Base-by-base conservation (phyloP, 305 asterid genomes). In the Rubia peregrina region DNA sequence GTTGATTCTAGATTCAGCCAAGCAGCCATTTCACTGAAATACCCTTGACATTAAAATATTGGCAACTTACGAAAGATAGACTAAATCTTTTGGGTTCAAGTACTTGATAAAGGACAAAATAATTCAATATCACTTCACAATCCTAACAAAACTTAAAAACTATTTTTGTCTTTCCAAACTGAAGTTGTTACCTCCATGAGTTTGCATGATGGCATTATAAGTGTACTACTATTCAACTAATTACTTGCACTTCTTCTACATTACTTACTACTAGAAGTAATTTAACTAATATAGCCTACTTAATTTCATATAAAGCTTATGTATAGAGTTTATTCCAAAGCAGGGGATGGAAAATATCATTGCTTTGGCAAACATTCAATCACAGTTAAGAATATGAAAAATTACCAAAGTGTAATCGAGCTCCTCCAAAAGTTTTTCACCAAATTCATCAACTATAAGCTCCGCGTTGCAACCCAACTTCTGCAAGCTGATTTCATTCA, bases 371-470 rank as follows among this genome's bases (percentile, higher is more conserved):
- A 63, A 16, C 48, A 38, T 51, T 51, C 48, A 38, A 62, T 62
- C 7, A 36, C 65, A 33, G 36, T 62, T 17, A 62, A 36, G 8
- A 17, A 7, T 33, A 62, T 62, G 69, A 78, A 79, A 38, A 75
- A 72, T 78, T 90, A 93, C 98, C 96, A 94, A 83, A 81, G 96
- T 89, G 79, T 94, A 94, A 83, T 94, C 99, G 68, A 94, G 95
- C 90, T 94, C 99, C 95, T 94, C 99, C 90, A 94, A 78, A 77
- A 94, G 91, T 86, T 94, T 94, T 85, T 94, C 99, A 61, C 99
- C 99, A 74, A 94, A 94, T 80, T 94, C 99, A 80, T 94, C 99
- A 77, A 91, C 96, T 77, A 94, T 89, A 81, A 94, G 97, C 88
- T 94, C 97, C 22, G 99, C 90, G 24, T 94, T 91, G 79, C 97